Evolutionary conservation across 2,329 filamentous ascomycete genomes (phyloP).

Genomic region (Oidium heveae): DNA sequence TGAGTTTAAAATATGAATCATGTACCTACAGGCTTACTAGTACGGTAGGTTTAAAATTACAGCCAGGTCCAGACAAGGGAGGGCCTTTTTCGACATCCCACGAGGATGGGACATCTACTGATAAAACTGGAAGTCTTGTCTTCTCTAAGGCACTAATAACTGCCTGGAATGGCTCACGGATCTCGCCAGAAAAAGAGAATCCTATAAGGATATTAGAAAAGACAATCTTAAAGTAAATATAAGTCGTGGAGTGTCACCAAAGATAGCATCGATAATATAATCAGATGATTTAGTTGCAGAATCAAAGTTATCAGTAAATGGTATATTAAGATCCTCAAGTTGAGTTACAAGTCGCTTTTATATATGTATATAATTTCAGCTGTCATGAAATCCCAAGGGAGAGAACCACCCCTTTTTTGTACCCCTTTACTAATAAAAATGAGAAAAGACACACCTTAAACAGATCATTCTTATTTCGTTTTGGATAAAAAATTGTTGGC

Average conservation of each 20-base stretch:
- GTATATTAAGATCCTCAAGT: slow-evolving; percentile 56
- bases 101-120: slow-evolving; percentile 78
- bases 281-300: slow-evolving; percentile 40
- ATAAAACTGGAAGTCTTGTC: slow-evolving; percentile 51
- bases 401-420: not conserved
- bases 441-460: slow-evolving; percentile 36
- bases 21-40: slow-evolving; percentile 42
- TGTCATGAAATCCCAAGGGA: not conserved
- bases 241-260: slow-evolving; percentile 27
- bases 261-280: slow-evolving; percentile 78
- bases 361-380: not conserved
- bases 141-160: slow-evolving; percentile 57
- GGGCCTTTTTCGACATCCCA: slow-evolving; percentile 85
- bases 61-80: slow-evolving; percentile 49
- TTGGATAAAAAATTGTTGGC: slow-evolving; percentile 78
- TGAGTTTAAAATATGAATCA: not conserved
- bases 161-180: slow-evolving; percentile 71
- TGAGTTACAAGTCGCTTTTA: slow-evolving; percentile 56
- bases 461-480: slow-evolving; percentile 69
- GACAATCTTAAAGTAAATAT: not conserved
- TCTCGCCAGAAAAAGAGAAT: slow-evolving; percentile 78
- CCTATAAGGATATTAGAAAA: slow-evolving; percentile 20
- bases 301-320: slow-evolving; percentile 62
- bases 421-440: not conserved
- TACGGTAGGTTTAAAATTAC: slow-evolving; percentile 53